Evolutionary conservation across 495 filamentous ascomycete species (phyloP).

Genomic region (Filosporella fistucella): DNA sequence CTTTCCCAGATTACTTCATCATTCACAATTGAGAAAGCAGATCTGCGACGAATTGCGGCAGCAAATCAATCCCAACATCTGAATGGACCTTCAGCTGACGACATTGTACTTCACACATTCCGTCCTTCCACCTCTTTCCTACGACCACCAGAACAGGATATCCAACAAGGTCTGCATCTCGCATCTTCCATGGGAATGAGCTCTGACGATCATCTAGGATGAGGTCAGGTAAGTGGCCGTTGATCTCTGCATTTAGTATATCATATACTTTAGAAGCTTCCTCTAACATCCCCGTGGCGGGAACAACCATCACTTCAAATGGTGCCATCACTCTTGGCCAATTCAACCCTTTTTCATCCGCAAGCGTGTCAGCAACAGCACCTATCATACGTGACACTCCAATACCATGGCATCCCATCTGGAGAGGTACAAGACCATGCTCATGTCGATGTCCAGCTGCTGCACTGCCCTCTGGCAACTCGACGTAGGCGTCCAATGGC

Average conservation of each 20-base stretch:
- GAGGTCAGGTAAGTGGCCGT: conserved; percentile 41
- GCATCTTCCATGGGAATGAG: conserved; percentile 75
- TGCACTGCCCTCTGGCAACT: conserved; percentile 23
- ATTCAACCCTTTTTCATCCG: conserved; percentile 71
- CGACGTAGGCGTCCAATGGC: conserved; percentile 61
- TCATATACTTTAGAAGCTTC: conserved; percentile 58
- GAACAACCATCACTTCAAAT: conserved; percentile 71
- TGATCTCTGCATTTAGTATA: conserved; percentile 26
- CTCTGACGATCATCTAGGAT: conserved; percentile 70
- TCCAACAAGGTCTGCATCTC: conserved; percentile 83
- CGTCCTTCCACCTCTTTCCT: conserved; percentile 67
- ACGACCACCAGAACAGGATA: conserved; percentile 79
- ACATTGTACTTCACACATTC: conserved; percentile 73
- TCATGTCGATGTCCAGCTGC: conserved; percentile 14
- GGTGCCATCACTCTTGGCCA: conserved; percentile 89
- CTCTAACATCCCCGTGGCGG: conserved; percentile 44
- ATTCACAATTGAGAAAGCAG: conserved; percentile 12
- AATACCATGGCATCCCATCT: conserved; percentile 97
- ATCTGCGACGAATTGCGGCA: conserved; percentile 15
- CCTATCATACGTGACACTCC: conserved; percentile 89
- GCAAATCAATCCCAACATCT: conserved; percentile 38
- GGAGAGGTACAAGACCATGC: conserved; percentile 45
- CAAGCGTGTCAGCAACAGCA: conserved; percentile 71
- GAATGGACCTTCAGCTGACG: conserved; percentile 47
- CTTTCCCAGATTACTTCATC: too few relatives aligned